Conservation (phyloP, 345 rosid species). For the Lepidium aucheri region DNA sequence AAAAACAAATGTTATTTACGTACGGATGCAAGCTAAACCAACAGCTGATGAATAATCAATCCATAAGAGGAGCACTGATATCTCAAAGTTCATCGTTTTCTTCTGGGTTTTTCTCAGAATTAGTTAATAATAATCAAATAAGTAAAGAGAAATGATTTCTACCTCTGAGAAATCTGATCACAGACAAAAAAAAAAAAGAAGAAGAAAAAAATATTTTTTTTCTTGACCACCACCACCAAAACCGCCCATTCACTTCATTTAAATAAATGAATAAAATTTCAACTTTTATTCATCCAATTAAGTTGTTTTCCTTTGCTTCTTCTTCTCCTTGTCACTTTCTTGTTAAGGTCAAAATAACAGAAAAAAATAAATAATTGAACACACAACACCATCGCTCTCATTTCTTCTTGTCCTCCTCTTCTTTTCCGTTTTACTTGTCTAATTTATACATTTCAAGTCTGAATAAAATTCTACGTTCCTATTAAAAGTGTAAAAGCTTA, state of each 20-base stretch:
- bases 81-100: conserved; percentile 7
- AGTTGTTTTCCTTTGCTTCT: neutral
- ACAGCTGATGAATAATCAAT: too few relatives aligned
- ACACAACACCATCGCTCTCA: conserved; percentile 11
- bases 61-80: conserved; percentile 6
- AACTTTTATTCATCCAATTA: conserved; percentile 11
- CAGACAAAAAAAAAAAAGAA: neutral
- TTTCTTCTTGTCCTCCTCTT: neutral
- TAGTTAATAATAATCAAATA: conserved; percentile 22
- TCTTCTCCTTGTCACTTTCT: conserved; percentile 12
- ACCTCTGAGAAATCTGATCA: conserved; percentile 24
- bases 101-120: conserved; percentile 23
- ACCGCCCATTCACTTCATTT: conserved; percentile 23
- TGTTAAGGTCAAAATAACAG: conserved; percentile 25
- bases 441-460: neutral
- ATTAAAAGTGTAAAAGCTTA: neutral
- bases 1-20: too few relatives aligned
- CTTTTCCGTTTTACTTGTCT: conserved; percentile 6
- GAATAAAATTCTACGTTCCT: conserved; percentile 6
- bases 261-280: conserved; percentile 14
- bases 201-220: neutral
- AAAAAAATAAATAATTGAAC: conserved; percentile 15
- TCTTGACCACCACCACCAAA: conserved; percentile 29
- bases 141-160: neutral
- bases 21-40: too few relatives aligned